Evolutionary conservation across 2,329 filamentous ascomycete genomes (phyloP).

Genomic region (Neocucurbitaria cava): DNA sequence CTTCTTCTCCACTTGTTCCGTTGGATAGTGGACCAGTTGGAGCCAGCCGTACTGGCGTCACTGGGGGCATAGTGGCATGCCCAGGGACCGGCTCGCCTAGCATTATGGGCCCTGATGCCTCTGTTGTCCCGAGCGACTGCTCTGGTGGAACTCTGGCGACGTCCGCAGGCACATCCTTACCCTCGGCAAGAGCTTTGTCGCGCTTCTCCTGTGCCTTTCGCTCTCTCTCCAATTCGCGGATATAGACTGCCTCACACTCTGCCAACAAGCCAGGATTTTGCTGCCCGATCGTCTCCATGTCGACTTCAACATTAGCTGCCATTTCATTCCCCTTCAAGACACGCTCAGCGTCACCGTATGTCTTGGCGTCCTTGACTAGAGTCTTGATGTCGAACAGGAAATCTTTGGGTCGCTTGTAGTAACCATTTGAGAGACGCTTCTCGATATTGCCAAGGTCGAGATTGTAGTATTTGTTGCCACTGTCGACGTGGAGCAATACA

Average conservation of each 20-base stretch:
- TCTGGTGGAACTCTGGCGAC: constrained; percentile 50
- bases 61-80: constrained; percentile 51
- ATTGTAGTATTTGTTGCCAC: constrained; percentile 92
- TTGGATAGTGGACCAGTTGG: constrained; percentile 66
- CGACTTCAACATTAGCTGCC: constrained; percentile 90
- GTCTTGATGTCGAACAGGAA: constrained; percentile 88
- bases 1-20: constrained; percentile 54
- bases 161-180: constrained; percentile 50
- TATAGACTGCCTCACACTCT: constrained; percentile 84
- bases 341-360: constrained; percentile 81
- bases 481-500: constrained; percentile 76
- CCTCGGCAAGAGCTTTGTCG: constrained; percentile 45
- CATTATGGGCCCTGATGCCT: constrained; percentile 55
- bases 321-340: constrained; percentile 90
- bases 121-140: constrained; percentile 52
- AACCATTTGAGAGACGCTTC: constrained; percentile 94
- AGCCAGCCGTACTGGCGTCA: constrained; percentile 45
- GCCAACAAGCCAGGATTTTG: constrained; percentile 61
- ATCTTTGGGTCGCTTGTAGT: constrained; percentile 88
- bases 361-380: constrained; percentile 83
- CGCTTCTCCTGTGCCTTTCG: constrained; percentile 67
- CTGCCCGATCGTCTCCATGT: constrained; percentile 73
- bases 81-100: constrained; percentile 71
- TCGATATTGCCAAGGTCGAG: constrained; percentile 92
- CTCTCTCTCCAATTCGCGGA: constrained; percentile 68